Base-by-base conservation (phyloP, 78 protist species). In the Cavenderia fasciculata region DNA sequence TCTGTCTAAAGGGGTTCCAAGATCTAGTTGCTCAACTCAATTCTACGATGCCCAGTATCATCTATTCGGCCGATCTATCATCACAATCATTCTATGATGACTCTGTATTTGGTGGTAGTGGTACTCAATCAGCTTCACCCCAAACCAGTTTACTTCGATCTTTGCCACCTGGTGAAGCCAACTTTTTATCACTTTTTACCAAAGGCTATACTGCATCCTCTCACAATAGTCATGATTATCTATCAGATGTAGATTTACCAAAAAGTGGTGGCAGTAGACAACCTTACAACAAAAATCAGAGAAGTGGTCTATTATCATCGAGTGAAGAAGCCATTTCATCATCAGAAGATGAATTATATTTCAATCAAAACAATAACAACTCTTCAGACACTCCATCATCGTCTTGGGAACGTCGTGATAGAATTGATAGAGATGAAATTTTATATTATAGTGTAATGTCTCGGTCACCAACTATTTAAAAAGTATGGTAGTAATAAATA, bases 81-180 rank as follows among this genome's bases (percentile, higher is more conserved):
- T 25, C 46, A 11, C 4, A 25, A 27, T 14, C 25, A 2, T 18
- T 71, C 3, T 59, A 71, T 12, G 63, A 71, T 33, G n/a, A n/a
- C n/a, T n/a, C n/a, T n/a, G n/a, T n/a, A n/a, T n/a, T n/a, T n/a
- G n/a, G n/a, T n/a, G n/a, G n/a, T n/a, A 19, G 62, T 0, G 16
- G 46, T 18, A 29, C 51, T 1, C 10, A 52, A 7, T 25, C 38
- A 25, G 56, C 52, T 38, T 66, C 74, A 25, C 69, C 76, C 18
- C 74, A 65, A 25, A 31, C 77, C 34, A 79, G 54, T 43, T 21
- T 57, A 19, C 74, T 82, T 4, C 74, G 74, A 29, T 72, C 77
- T 2, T 31, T 82, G 3, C 77, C 74, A 29, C 90, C 69, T 11
- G 71, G 68, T 56, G 78, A 68, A 44, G 90, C 78, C 33, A 82